Conservation (phyloP, 768 basidiomycete species). For the Pholiota microspora region DNA sequence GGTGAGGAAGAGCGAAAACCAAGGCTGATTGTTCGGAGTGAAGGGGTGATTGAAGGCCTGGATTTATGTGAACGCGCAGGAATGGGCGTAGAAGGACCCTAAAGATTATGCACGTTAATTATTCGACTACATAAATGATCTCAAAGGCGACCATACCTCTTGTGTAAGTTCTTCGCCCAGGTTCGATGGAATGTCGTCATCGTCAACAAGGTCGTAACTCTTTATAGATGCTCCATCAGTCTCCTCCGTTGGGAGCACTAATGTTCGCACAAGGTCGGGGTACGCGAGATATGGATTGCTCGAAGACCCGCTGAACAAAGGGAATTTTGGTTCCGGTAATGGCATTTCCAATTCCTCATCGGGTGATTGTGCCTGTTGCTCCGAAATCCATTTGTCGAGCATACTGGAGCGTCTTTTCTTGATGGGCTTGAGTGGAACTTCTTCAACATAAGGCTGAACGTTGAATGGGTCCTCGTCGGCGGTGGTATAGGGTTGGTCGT, state of each 20-base stretch:
- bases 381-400: conserved; percentile 53
- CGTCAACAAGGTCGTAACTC: conserved; percentile 50
- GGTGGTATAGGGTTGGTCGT: conserved; percentile 46
- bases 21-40: conserved; percentile 44
- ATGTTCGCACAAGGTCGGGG: conserved; percentile 6
- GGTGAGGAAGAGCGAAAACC: conserved; percentile 43
- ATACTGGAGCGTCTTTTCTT: conserved; percentile 46
- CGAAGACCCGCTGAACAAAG: conserved; percentile 19
- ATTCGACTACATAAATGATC: conserved; percentile 2
- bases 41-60: conserved; percentile 33
- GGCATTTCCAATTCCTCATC: background rate
- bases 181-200: conserved; percentile 44
- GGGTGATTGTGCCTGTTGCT: conserved; percentile 36
- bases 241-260: conserved; percentile 8
- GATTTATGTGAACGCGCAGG: conserved; percentile 31
- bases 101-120: conserved; percentile 13
- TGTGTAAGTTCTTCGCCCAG: conserved; percentile 9
- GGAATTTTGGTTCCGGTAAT: conserved; percentile 4
- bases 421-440: conserved; percentile 24
- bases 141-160: conserved; percentile 14
- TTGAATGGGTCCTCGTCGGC: conserved; percentile 54
- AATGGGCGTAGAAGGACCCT: conserved; percentile 35
- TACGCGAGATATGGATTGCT: conserved; percentile 41
- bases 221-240: conserved; percentile 33
- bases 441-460: conserved; percentile 28